Evolutionary conservation across 225 moss, liverwort and hornwort genomes (phyloP).

Genomic region (Asterella californica): DNA sequence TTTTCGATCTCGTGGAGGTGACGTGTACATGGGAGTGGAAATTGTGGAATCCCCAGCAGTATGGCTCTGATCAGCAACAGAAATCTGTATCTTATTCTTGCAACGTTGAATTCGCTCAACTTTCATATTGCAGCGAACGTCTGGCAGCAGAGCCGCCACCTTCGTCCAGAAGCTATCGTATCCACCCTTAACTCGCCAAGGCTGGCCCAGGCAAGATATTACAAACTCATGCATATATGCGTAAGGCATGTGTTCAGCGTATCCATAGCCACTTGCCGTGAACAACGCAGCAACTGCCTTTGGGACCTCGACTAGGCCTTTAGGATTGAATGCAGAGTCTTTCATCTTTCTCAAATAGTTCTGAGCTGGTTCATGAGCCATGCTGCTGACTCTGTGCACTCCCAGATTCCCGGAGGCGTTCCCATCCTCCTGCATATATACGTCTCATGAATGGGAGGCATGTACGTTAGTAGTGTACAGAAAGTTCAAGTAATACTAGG

Average conservation of each 20-base stretch:
- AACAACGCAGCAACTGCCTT: conserved; percentile 33
- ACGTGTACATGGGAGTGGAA: background rate
- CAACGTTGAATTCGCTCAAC: conserved; percentile 21
- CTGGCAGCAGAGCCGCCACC: conserved; percentile 30
- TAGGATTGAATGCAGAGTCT: background rate
- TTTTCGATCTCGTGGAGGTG: too few relatives aligned
- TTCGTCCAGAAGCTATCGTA: conserved; percentile 39
- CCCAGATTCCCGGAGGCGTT: conserved; percentile 17
- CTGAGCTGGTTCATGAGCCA: conserved; percentile 29
- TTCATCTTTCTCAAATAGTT: conserved; percentile 21
- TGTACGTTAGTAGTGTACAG: too few relatives aligned
- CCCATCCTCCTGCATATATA: conserved; percentile 19
- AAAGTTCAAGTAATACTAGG: too few relatives aligned
- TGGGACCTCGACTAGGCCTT: conserved; percentile 17
- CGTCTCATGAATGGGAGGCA: background rate
- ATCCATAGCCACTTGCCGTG: conserved; percentile 43
- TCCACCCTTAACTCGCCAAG: conserved; percentile 40
- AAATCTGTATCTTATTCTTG: conserved; percentile 7
- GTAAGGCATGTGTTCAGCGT: conserved; percentile 37
- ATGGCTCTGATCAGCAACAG: background rate
- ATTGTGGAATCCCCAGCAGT: too few relatives aligned
- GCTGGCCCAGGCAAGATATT: conserved; percentile 29
- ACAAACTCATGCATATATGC: conserved; percentile 45
- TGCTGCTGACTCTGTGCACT: conserved; percentile 35
- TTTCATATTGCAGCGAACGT: conserved; percentile 37